phyloP scores from a whole-genome alignment of 768 basidiomycete species.

The Kwoniella bestiolae region DNA sequence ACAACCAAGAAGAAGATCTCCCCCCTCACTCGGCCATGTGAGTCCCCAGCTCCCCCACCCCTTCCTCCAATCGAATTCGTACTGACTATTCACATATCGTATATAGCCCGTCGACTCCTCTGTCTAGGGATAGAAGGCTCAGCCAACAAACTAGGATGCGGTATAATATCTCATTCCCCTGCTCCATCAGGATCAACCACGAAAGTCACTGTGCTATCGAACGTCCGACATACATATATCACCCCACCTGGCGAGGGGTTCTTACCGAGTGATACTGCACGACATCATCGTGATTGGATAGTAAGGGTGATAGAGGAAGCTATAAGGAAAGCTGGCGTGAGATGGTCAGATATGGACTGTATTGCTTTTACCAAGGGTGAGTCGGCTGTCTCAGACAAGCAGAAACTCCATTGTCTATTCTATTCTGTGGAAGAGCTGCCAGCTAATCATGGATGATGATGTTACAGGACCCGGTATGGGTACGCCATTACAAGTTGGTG shows the following conservation, averaged over 20 bases:
- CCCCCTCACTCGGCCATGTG: slow-evolving; percentile 38
- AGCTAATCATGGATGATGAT: background rate
- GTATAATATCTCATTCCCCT: slow-evolving; percentile 80
- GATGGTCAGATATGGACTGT: slow-evolving; percentile 81
- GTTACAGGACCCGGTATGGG: slow-evolving; percentile 96
- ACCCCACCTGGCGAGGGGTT: slow-evolving; percentile 98
- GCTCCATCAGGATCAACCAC: slow-evolving; percentile 25
- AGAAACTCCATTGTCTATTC: too few relatives aligned
- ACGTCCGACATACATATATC: slow-evolving; percentile 96
- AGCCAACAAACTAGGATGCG: slow-evolving; percentile 96
- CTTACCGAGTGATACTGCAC: slow-evolving; percentile 90
- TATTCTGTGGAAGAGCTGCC: background rate
- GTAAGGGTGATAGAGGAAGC: slow-evolving; percentile 79
- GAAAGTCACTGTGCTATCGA: slow-evolving; percentile 77
- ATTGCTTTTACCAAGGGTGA: slow-evolving; percentile 96
- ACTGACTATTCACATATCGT: background rate
- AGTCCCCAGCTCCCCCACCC: background rate
- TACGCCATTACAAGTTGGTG: slow-evolving; percentile 91
- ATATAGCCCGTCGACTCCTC: slow-evolving; percentile 59
- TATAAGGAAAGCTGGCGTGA: slow-evolving; percentile 68
- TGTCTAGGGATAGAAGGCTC: slow-evolving; percentile 98
- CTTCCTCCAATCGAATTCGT: background rate
- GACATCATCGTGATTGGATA: slow-evolving; percentile 94
- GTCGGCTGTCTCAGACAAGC: too few relatives aligned
- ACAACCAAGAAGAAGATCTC: slow-evolving; percentile 38